Base-by-base conservation (phyloP, 495 filamentous ascomycete species). In the Daldinia bambusicola region DNA sequence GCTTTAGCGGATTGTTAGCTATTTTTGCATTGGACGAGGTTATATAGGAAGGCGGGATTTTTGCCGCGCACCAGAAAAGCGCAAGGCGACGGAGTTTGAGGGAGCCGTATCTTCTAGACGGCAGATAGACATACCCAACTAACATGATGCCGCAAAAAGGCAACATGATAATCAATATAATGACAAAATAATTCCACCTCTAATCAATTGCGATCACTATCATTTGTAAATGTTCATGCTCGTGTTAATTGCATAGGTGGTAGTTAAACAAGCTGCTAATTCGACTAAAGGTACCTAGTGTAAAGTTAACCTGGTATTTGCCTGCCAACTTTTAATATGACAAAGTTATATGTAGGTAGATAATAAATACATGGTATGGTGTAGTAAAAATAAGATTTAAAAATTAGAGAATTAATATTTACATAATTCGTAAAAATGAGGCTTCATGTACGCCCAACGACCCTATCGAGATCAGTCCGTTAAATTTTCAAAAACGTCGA, bases 21-120 rank as follows among this genome's bases (percentile, higher is more conserved):
- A 3, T 61, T 61, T 36, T 70, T 70, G 62, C 51, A 57, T 71
- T 55, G 22, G 55, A 31, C 38, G 43, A 63, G 59, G 60, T 41
- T 58, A 58, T 20, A 61, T 37, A 48, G 13, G 26, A 20, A 22
- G 55, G 30, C 34, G 34, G 43, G 60, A 60, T 26, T 45, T 18
- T 32, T 45, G 2, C 30, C 38, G 4, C 56, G 5, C 16, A 16
- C 40, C 26, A 26, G 26, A 1, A 26, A 26, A 45, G 13, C 22
- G 38, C 56, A 31, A 26, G 58, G 55, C 34, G 45, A 56, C 8
- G 62, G 62, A 65, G 52, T 65, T 65, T 32, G 18, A 30, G 18
- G 6, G 36, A 7, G 22, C 56, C 37, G 36, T 6, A 40, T 38
- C 3, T 26, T 26, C 38, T 32, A 63, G 36, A 34, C 53, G 30